Conservation (phyloP, 2,329 filamentous ascomycete species). For the Aspergillus versicolor region DNA sequence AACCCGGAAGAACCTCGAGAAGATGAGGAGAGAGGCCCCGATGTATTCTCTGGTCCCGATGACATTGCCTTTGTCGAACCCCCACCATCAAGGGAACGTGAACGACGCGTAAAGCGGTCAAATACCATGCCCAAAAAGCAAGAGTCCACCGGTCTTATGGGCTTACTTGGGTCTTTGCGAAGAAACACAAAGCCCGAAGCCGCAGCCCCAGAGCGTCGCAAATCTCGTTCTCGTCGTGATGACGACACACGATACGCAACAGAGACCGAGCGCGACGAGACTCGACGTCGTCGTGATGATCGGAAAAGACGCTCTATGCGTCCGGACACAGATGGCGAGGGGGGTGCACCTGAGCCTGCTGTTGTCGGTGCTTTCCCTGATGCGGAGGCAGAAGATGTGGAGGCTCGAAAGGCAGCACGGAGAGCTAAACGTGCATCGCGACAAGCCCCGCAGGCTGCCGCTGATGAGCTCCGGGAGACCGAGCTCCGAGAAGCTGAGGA, state of each 20-base stretch:
- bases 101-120: slow-evolving; percentile 57
- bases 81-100: slow-evolving; percentile 31
- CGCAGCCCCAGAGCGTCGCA: slow-evolving; percentile 37
- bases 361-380: slow-evolving; percentile 32
- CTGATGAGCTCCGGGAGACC: slow-evolving; percentile 33
- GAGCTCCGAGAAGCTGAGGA: slow-evolving; percentile 38
- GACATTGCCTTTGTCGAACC: slow-evolving; percentile 54
- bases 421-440: slow-evolving; percentile 51
- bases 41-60: slow-evolving; percentile 48
- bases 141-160: slow-evolving; percentile 54
- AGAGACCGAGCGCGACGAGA: slow-evolving; percentile 38
- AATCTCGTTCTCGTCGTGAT: slow-evolving; percentile 38
- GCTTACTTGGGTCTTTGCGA: slow-evolving; percentile 58
- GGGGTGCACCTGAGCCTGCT: slow-evolving; percentile 44
- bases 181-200: slow-evolving; percentile 34
- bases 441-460: slow-evolving; percentile 26
- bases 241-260: slow-evolving; percentile 33
- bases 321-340: slow-evolving; percentile 53
- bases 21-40: slow-evolving; percentile 50
- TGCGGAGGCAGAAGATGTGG: slow-evolving; percentile 53
- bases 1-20: slow-evolving; percentile 37
- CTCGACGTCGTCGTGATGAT: slow-evolving; percentile 36
- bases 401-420: slow-evolving; percentile 64
- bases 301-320: slow-evolving; percentile 39
- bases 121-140: slow-evolving; percentile 64